These are phyloP conservation scores for Floccularia luteovirens DNA, from an alignment of 768 basidiomycete genomes.

Conservation along the genomic window DNA sequence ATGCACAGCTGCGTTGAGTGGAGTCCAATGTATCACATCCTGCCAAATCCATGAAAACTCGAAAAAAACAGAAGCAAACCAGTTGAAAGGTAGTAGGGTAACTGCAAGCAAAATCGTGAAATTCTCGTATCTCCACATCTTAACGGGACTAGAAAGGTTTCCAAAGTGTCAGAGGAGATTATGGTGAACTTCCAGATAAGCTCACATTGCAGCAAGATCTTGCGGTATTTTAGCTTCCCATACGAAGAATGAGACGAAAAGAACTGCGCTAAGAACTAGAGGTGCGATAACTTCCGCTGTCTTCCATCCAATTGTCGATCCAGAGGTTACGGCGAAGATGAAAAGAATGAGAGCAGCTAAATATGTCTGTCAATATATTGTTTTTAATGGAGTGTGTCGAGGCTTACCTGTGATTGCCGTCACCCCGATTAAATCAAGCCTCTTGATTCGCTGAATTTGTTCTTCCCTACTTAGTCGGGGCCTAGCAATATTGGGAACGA, in stretches of 20 bases:
- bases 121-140: conserved; percentile 29
- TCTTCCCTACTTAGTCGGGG: neutral
- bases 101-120: conserved; percentile 25
- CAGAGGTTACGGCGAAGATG: conserved; percentile 30
- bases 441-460: neutral
- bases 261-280: conserved; percentile 30
- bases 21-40: conserved; percentile 22
- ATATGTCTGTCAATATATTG: neutral
- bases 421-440: neutral
- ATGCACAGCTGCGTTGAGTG: conserved; percentile 28
- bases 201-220: conserved; percentile 31
- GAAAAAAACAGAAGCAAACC: conserved; percentile 27
- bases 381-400: neutral
- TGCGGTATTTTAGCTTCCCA: conserved; percentile 33
- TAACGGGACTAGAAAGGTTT: conserved; percentile 10
- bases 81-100: conserved; percentile 28
- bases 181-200: neutral
- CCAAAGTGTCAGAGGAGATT: neutral
- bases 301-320: conserved; percentile 38
- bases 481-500: neutral
- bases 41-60: conserved; percentile 26
- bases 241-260: conserved; percentile 33
- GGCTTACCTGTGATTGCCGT: neutral
- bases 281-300: conserved; percentile 31
- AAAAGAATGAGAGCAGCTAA: conserved; percentile 24